Evolutionary conservation across 768 basidiomycete species (phyloP).

Genomic region (Hemileccinum rubropunctum): DNA sequence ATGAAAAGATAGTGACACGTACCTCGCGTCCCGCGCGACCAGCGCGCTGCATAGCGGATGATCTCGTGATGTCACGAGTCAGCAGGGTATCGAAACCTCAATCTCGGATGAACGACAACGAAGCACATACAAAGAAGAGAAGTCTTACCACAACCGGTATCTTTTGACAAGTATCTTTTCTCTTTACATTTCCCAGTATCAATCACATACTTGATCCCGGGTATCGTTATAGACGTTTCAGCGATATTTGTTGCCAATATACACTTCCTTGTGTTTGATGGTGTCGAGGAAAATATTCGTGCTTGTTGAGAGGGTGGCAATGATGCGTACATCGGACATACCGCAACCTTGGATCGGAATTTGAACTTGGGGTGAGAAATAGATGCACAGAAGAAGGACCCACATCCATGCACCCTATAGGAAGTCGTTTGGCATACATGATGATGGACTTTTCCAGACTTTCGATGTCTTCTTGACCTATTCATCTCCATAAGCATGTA

Average conservation of each 20-base stretch:
- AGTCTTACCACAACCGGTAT: slow-evolving; percentile 61
- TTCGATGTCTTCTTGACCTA: slow-evolving; percentile 97
- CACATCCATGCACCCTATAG: slow-evolving; percentile 53
- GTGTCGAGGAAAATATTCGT: slow-evolving; percentile 69
- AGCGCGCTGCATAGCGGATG: slow-evolving; percentile 89
- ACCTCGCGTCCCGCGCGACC: slow-evolving; percentile 97
- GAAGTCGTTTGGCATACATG: slow-evolving; percentile 66
- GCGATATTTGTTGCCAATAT: slow-evolving; percentile 98
- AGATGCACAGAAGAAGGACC: slow-evolving; percentile 7
- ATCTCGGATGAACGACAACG: neutral
- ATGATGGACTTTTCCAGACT: slow-evolving; percentile 73
- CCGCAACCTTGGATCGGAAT: slow-evolving; percentile 51
- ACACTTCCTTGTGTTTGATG: slow-evolving; percentile 76
- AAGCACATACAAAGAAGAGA: neutral
- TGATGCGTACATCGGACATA: slow-evolving; percentile 84
- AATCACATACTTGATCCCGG: slow-evolving; percentile 92
- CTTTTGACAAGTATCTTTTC: slow-evolving; percentile 75
- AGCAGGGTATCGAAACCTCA: slow-evolving; percentile 86
- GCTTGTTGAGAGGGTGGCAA: slow-evolving; percentile 76
- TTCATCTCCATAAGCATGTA: neutral
- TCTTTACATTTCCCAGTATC: slow-evolving; percentile 97
- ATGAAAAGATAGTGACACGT: neutral
- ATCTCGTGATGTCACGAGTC: slow-evolving; percentile 81
- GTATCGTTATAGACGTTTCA: slow-evolving; percentile 97
- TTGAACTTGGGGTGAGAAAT: neutral